Evolutionary conservation across 768 basidiomycete genomes (phyloP).

Genomic region (Kwoniella pini): DNA sequence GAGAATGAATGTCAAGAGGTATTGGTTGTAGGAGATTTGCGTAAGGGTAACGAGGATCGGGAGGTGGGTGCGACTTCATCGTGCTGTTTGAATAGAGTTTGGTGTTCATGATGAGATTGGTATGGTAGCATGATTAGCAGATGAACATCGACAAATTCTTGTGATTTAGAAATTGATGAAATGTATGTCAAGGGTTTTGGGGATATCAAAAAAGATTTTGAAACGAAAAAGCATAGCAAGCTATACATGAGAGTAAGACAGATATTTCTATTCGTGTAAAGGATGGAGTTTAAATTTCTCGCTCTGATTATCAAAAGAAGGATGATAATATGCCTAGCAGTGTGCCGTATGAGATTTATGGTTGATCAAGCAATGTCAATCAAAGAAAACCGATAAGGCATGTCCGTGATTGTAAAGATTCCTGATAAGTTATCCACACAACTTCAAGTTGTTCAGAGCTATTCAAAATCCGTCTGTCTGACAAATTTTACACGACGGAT

Average conservation of each 20-base stretch:
- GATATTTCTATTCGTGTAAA: background rate
- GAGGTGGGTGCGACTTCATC: conserved; percentile 14
- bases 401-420: background rate
- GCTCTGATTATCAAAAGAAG: background rate
- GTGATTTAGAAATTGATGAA: too few relatives aligned
- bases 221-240: too few relatives aligned
- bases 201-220: too few relatives aligned
- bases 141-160: background rate
- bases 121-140: background rate
- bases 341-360: background rate
- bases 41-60: conserved; percentile 22
- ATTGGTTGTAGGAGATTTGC: conserved; percentile 13
- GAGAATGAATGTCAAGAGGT: conserved; percentile 5
- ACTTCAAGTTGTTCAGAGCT: too few relatives aligned
- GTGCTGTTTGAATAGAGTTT: background rate
- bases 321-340: background rate
- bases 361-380: background rate
- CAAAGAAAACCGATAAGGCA: background rate
- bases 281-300: background rate
- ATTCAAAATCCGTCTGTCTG: too few relatives aligned
- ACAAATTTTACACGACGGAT: too few relatives aligned
- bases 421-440: too few relatives aligned
- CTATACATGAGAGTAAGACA: too few relatives aligned
- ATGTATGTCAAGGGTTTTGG: too few relatives aligned
- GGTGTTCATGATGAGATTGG: background rate